These are phyloP conservation scores for Adansonia gregorii DNA, from an alignment of 441 rosid species.

Conservation along the genomic window DNA sequence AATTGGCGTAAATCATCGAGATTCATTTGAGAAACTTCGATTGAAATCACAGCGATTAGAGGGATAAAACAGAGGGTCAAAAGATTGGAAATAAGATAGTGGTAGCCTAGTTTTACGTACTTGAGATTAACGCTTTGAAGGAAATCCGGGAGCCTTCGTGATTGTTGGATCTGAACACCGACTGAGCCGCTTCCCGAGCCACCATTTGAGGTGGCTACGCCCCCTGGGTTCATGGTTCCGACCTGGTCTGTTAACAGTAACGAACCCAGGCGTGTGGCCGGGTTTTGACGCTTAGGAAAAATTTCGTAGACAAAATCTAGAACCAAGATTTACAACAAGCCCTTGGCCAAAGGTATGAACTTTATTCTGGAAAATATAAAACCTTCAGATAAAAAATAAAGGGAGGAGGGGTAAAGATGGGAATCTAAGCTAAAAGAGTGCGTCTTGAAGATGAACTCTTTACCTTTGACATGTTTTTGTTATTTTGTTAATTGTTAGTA, in stretches of 20 bases:
- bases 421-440: background rate
- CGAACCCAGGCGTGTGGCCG: background rate
- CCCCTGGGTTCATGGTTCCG: slow-evolving; percentile 38
- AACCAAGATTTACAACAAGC: background rate
- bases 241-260: background rate
- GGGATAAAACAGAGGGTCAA: slow-evolving; percentile 60
- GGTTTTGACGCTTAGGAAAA: background rate
- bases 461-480: background rate
- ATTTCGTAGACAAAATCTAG: background rate
- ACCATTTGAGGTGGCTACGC: slow-evolving; percentile 33
- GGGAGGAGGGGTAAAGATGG: background rate
- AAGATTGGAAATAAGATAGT: slow-evolving; percentile 62
- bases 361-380: background rate
- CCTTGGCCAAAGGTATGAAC: background rate
- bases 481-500: background rate
- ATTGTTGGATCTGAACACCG: slow-evolving; percentile 62
- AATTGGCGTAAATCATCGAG: slow-evolving; percentile 52
- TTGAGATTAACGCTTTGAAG: slow-evolving; percentile 80
- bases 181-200: slow-evolving; percentile 34
- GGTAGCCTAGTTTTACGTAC: slow-evolving; percentile 74
- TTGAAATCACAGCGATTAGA: slow-evolving; percentile 45
- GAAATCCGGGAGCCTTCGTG: slow-evolving; percentile 64
- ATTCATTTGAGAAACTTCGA: slow-evolving; percentile 55
- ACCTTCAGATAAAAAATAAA: background rate
- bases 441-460: background rate